These are phyloP conservation scores for Aspergillus leporis DNA, from an alignment of 495 filamentous ascomycete genomes.

Conservation along the genomic window DNA sequence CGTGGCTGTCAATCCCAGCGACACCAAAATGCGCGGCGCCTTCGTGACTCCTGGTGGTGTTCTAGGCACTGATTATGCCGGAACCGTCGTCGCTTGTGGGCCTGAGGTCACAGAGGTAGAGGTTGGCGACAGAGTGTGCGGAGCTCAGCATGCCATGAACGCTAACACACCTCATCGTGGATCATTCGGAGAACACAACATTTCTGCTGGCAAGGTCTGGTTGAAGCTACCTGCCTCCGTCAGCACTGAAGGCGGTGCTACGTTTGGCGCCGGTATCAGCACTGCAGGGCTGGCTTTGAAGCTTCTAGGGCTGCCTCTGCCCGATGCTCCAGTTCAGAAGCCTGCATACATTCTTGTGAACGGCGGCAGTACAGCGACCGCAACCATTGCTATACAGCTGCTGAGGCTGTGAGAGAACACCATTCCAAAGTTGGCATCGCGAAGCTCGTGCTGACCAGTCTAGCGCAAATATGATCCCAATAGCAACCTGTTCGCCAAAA, in stretches of 20 bases:
- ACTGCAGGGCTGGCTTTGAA: conserved; percentile 8
- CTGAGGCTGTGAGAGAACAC: too few species aligned
- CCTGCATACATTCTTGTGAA: conserved; percentile 38
- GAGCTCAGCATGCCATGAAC: conserved; percentile 21
- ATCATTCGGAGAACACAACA: conserved; percentile 31
- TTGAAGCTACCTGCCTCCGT: conserved; percentile 20
- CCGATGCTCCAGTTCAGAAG: not conserved
- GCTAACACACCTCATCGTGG: conserved; percentile 16
- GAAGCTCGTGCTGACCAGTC: too few species aligned
- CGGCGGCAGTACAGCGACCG: conserved; percentile 47
- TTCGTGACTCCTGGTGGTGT: conserved; percentile 36
- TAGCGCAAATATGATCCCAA: conserved; percentile 44
- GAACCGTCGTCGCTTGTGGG: conserved; percentile 31
- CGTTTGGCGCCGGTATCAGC: conserved; percentile 21
- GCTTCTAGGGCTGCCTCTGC: not conserved
- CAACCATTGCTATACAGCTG: conserved; percentile 47
- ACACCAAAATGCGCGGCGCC: conserved; percentile 42
- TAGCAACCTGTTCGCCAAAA: conserved; percentile 55
- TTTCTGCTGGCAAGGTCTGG: conserved; percentile 9
- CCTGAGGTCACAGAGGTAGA: conserved; percentile 1
- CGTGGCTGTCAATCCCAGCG: conserved; percentile 49
- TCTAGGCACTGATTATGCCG: conserved; percentile 47
- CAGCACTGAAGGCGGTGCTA: conserved; percentile 21
- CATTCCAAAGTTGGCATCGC: too few species aligned
- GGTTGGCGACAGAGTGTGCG: conserved; percentile 29